phyloP scores from a whole-genome alignment of 306 rosid species.

The Quercus agrifolia region DNA sequence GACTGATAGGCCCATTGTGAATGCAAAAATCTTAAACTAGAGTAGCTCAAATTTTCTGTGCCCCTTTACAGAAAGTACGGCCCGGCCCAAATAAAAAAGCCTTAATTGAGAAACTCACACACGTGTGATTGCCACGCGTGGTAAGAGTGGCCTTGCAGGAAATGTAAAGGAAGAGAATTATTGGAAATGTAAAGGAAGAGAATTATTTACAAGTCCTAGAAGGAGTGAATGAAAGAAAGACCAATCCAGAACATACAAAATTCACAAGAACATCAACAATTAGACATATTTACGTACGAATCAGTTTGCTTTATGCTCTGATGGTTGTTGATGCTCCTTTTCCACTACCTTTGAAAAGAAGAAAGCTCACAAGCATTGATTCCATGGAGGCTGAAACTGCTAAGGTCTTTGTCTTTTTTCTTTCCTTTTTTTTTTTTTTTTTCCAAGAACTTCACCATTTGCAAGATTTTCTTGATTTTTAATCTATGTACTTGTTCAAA shows the following conservation, averaged over 20 bases:
- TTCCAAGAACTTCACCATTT: not conserved
- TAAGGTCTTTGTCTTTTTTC: conserved; percentile 28
- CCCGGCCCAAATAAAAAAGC: not conserved
- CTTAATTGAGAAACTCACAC: not conserved
- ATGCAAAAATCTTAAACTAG: not conserved
- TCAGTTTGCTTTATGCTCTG: conserved; percentile 11
- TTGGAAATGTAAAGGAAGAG: not conserved
- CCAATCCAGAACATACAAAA: not conserved
- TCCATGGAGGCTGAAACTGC: conserved; percentile 57
- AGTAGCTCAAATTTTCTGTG: not conserved
- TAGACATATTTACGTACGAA: not conserved
- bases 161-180: not conserved
- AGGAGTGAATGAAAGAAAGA: too few relatives aligned
- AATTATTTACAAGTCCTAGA: not conserved
- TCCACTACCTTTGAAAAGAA: conserved; percentile 45
- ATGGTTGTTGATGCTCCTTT: conserved; percentile 51
- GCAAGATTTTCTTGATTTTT: not conserved
- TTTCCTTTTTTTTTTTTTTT: not conserved
- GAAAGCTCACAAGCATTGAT: conserved; percentile 42
- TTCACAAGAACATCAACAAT: too few relatives aligned
- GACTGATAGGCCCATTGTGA: not conserved
- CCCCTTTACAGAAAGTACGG: not conserved
- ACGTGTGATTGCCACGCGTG: not conserved
- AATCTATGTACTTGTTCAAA: not conserved
- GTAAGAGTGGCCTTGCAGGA: not conserved